Conservation (phyloP, 2,329 filamentous ascomycete species). For the Alternaria rosae region DNA sequence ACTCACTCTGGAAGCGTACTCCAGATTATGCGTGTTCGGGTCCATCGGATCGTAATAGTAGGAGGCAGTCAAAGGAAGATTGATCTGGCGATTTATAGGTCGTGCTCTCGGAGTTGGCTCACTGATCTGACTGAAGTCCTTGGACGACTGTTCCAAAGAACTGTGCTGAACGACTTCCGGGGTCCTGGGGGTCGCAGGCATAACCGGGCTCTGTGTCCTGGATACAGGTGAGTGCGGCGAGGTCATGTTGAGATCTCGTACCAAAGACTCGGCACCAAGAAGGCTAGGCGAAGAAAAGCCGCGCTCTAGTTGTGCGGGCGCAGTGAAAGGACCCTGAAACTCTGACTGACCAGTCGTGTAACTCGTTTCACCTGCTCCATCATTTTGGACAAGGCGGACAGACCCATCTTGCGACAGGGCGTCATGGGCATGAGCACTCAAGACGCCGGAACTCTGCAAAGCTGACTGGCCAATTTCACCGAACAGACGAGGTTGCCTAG, state of each 20-base stretch:
- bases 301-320: constrained; percentile 31
- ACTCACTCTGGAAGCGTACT: constrained; percentile 57
- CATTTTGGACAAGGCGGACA: constrained; percentile 8
- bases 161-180: constrained; percentile 46
- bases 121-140: constrained; percentile 41
- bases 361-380: constrained; percentile 10
- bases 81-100: constrained; percentile 55
- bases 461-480: constrained; percentile 67
- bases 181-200: constrained; percentile 50
- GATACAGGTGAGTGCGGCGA: constrained; percentile 53
- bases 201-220: constrained; percentile 42
- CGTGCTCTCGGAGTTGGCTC: constrained; percentile 50
- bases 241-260: constrained; percentile 59
- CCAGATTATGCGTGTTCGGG: constrained; percentile 54
- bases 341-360: constrained; percentile 19
- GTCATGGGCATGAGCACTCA: constrained; percentile 44
- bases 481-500: constrained; percentile 58
- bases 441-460: constrained; percentile 60
- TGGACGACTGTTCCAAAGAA: constrained; percentile 36
- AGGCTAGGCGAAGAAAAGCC: constrained; percentile 51
- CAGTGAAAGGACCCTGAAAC: constrained; percentile 22
- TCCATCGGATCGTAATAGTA: constrained; percentile 56
- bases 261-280: constrained; percentile 57
- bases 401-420: constrained; percentile 36
- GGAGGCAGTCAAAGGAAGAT: constrained; percentile 53